phyloP scores from a whole-genome alignment of 192 early-diverging fungal species.

The Podila epigama region DNA sequence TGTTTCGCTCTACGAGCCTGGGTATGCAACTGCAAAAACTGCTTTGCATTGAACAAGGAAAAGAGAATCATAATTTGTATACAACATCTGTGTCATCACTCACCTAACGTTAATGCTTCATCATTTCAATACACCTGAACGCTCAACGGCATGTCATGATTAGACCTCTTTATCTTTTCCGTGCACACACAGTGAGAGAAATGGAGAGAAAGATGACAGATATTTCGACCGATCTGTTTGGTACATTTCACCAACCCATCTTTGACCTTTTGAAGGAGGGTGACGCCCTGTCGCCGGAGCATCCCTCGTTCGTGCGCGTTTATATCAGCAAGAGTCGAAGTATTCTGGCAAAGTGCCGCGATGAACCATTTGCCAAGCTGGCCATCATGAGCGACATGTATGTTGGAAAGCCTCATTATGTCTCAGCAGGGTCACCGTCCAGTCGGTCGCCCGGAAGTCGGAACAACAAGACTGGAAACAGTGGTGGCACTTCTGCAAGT shows the following conservation, averaged over 20 bases:
- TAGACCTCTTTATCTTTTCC: conserved; percentile 41
- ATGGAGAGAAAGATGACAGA: conserved; percentile 51
- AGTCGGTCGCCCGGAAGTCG: background rate
- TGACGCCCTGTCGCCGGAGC: conserved; percentile 29
- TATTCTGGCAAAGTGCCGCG: conserved; percentile 36
- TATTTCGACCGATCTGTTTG: conserved; percentile 37
- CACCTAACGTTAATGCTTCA: background rate
- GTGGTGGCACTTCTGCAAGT: background rate
- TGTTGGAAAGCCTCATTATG: conserved; percentile 24
- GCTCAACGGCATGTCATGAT: background rate
- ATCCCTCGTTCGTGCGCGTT: conserved; percentile 32
- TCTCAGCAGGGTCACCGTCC: background rate
- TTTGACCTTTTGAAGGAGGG: conserved; percentile 21
- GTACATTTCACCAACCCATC: conserved; percentile 36
- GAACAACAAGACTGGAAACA: background rate
- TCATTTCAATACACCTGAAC: background rate
- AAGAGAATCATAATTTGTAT: too few species aligned
- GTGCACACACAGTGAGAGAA: conserved; percentile 36
- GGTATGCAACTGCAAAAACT: background rate
- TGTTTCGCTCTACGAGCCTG: conserved; percentile 28
- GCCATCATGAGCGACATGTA: conserved; percentile 31
- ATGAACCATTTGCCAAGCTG: conserved; percentile 41
- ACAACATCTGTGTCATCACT: background rate
- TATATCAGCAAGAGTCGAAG: conserved; percentile 46
- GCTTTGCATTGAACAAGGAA: background rate